phyloP scores from a whole-genome alignment of 2,329 filamentous ascomycete species.

The Stemphylium vesicarium region DNA sequence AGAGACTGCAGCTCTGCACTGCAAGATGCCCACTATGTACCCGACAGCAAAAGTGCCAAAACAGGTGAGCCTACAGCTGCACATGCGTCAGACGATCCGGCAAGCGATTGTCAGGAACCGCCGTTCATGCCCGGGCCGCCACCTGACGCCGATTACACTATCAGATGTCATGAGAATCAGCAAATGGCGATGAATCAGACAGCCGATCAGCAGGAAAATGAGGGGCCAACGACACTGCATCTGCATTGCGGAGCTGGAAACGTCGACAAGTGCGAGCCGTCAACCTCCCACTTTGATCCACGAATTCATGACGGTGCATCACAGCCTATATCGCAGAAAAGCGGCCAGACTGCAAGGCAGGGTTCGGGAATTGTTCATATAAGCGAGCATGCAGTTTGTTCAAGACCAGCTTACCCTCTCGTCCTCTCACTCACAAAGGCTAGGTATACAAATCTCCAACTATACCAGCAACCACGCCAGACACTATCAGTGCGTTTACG shows the following conservation, averaged over 20 bases:
- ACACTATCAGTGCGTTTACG: background rate
- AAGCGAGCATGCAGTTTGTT: slow-evolving; percentile 16
- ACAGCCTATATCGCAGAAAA: background rate
- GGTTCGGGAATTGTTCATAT: background rate
- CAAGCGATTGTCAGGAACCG: too few relatives aligned
- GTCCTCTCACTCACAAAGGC: slow-evolving; percentile 11
- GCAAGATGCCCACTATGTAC: background rate
- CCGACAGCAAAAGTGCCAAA: background rate
- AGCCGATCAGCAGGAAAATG: too few relatives aligned
- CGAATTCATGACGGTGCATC: background rate
- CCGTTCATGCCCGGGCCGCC: too few relatives aligned
- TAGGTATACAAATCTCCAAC: background rate
- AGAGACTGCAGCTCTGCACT: background rate
- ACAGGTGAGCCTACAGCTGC: too few relatives aligned
- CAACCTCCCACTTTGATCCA: background rate
- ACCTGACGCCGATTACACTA: too few relatives aligned
- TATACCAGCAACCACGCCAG: background rate
- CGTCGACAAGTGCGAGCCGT: too few relatives aligned
- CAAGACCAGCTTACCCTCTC: background rate
- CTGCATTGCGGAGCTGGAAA: too few relatives aligned
- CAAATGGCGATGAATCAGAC: too few relatives aligned
- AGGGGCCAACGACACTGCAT: too few relatives aligned
- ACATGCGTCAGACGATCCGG: too few relatives aligned
- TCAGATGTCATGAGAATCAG: too few relatives aligned
- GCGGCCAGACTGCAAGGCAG: background rate